Evolutionary conservation across 83 land plant species (phyloP).

Genomic region (Larix sibirica): DNA sequence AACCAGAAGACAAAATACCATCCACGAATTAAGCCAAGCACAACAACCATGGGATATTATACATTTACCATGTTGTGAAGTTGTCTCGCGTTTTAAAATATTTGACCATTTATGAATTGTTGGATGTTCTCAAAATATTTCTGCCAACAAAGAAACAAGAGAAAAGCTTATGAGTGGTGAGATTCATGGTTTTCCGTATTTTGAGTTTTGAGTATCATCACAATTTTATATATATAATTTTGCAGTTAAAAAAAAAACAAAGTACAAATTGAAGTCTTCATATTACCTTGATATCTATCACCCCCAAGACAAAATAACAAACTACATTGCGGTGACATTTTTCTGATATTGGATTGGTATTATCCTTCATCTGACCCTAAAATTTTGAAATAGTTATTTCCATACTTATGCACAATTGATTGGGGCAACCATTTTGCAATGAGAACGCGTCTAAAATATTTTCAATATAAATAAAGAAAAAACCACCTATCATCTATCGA

Average conservation of each 20-base stretch:
- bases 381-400: not conserved
- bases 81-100: no score
- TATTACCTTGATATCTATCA: not conserved
- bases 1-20: no score
- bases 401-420: not conserved
- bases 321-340: not conserved
- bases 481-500: not conserved
- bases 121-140: slow-evolving; percentile 32
- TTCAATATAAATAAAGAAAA: not conserved
- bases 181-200: not conserved
- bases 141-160: slow-evolving; percentile 56
- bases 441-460: not conserved
- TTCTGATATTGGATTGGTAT: not conserved
- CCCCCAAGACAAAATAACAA: not conserved
- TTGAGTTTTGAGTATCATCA: not conserved
- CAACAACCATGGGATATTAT: no score
- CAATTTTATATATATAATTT: not conserved
- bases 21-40: no score
- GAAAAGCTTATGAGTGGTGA: slow-evolving; percentile 39
- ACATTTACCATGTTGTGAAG: no score
- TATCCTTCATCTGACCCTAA: not conserved
- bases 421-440: not conserved
- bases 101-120: no score
- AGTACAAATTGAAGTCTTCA: not conserved
- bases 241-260: not conserved